Evolutionary conservation across 169 alveolate species (phyloP).

Genomic region (Toxoplasma gondii): DNA sequence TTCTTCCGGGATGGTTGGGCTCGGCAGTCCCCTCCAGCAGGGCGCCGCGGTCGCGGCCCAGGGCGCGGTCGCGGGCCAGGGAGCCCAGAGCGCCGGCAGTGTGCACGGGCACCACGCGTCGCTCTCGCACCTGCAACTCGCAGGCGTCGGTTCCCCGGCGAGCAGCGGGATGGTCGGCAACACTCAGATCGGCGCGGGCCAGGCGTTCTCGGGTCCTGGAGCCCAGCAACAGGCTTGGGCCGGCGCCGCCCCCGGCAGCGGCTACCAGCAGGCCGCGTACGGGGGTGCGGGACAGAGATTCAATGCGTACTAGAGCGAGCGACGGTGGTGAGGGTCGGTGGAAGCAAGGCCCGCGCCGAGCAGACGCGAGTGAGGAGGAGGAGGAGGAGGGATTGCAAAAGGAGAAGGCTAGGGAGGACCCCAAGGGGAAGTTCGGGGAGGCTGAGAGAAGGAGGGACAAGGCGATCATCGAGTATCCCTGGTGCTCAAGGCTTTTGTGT

Average conservation of each 20-base stretch:
- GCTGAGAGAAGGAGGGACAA: too few relatives aligned
- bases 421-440: too few relatives aligned
- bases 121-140: neutral
- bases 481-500: too few relatives aligned
- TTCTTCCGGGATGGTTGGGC: neutral
- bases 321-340: neutral
- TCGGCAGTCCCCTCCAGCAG: constrained; percentile 6
- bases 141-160: neutral
- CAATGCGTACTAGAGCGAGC: constrained; percentile 10
- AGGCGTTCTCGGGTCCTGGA: neutral
- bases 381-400: too few relatives aligned
- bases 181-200: neutral
- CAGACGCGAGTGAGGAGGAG: too few relatives aligned
- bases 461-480: too few relatives aligned
- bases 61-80: neutral
- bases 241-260: neutral
- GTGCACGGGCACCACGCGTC: neutral
- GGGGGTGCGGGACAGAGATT: constrained; percentile 5
- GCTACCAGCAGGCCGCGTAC: neutral
- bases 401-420: too few relatives aligned
- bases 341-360: too few relatives aligned
- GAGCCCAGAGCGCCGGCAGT: neutral
- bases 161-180: neutral
- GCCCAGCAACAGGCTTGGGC: constrained; percentile 20
- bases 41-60: neutral